Evolutionary conservation across 1,284 basidiomycete genomes (phyloP), one percentile per base, ranked within the genome.

Genomic region (Cystobasidiaceae sp.): DNA sequence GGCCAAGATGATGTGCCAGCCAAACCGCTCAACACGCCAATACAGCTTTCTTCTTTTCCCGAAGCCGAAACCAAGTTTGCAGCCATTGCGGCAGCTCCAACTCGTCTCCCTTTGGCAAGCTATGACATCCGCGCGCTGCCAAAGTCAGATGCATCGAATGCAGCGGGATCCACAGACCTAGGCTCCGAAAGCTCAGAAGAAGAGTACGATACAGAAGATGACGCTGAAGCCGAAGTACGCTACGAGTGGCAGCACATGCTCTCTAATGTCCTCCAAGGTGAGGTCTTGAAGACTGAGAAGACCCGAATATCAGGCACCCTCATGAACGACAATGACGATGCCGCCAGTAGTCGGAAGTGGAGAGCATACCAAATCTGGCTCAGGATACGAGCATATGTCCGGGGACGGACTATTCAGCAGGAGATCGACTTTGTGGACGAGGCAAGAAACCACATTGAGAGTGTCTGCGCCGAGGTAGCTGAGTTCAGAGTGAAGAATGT

Each of bases 211-310:
- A 45, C 9, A 52, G 67, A 27, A 55, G 60, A 63, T 50, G 37
- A 45, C 50, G 59, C 48, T 44, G 72, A 71, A 27, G 67, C 59
- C 21, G 52, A 54, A 39, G n/a, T 92, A 71, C 82, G 93, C 28
- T 79, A 93, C 49, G 92, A 93, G 77, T 97, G 93, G 93, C 90
- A 93, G 77, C 88, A 87, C 39, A 89, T 96, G 86, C 83, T 97
- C 41, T 85, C 89, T 8, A 93, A 91, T 39, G 93, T 97, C 23
- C 81, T 97, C 32, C 85, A 86, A 39, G 93, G 93, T 15, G 92
- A 97, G 74, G 92, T 97, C 5, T 82, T 97, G 67, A 90, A 88
- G 75, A 88, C 89, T 1, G 93, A 97, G 79, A 94, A 91, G 78
- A 88, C 87, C 21, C 85, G 93, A 63, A 93, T 76, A 68, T 50